Percentiles rank a stretch among this genome's conserved stretches.
Evolutionary conservation across 768 basidiomycete species (phyloP).

Genomic region (Psilocybe subaeruginosa): DNA sequence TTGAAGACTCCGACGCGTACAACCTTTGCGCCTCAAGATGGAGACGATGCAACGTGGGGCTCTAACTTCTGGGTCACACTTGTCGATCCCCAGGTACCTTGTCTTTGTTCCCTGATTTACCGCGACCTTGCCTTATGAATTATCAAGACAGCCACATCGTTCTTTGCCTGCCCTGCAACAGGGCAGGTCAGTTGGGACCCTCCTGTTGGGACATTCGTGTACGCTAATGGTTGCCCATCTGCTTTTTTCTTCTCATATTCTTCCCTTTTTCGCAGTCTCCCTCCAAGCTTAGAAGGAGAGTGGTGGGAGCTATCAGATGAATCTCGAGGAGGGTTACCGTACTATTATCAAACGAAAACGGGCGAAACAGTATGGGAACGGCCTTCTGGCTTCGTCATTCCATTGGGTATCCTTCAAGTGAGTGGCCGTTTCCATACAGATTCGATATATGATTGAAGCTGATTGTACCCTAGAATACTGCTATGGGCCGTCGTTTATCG

Average conservation of each 20-base stretch:
- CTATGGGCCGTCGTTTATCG: conserved; percentile 72
- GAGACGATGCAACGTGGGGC: conserved; percentile 71
- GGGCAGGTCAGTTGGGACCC: conserved; percentile 95
- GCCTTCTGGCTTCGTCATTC: conserved; percentile 90
- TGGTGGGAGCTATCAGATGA: conserved; percentile 97
- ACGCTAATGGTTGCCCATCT: conserved; percentile 29
- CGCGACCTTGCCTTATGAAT: not conserved
- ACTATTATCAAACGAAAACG: conserved; percentile 94
- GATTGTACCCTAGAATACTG: conserved; percentile 56
- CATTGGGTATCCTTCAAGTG: conserved; percentile 86
- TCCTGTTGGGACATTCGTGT: conserved; percentile 89
- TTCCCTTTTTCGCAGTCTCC: conserved; percentile 53
- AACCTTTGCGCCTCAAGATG: conserved; percentile 32
- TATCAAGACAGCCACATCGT: conserved; percentile 59
- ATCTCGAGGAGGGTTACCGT: conserved; percentile 79
- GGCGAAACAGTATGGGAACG: conserved; percentile 92
- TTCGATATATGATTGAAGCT: conserved; percentile 4
- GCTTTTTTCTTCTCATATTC: conserved; percentile 20
- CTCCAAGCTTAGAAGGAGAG: conserved; percentile 83
- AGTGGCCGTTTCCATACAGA: conserved; percentile 18
- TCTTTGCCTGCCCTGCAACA: conserved; percentile 92
- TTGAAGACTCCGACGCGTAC: conserved; percentile 26
- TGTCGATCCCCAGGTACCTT: conserved; percentile 83
- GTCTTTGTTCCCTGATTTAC: conserved; percentile 4
- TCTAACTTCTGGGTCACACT: conserved; percentile 95